These are phyloP conservation scores for Globisporangium heterothallicum DNA, from an alignment of 352 stramenopile genomes.

Conservation along the genomic window DNA sequence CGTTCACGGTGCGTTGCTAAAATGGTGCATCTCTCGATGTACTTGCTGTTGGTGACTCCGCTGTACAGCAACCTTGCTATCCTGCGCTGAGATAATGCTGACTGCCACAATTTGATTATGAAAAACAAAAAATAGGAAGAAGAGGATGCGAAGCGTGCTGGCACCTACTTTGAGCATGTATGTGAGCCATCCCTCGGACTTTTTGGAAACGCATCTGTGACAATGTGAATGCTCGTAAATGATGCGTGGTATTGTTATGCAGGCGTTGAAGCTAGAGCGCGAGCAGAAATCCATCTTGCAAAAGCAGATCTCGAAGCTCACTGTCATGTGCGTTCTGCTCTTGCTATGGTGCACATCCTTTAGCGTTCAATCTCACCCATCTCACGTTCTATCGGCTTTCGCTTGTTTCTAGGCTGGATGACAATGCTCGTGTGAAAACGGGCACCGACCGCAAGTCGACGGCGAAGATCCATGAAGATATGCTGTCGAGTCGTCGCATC, in stretches of 20 bases:
- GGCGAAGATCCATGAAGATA: constrained; percentile 68
- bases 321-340: constrained; percentile 37
- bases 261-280: constrained; percentile 75
- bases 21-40: not conserved
- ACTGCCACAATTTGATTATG: too few species aligned
- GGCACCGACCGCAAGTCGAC: constrained; percentile 36
- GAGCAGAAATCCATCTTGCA: constrained; percentile 68
- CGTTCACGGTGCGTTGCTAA: constrained; percentile 50
- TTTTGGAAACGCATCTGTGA: too few species aligned
- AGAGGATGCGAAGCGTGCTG: constrained; percentile 80
- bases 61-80: too few species aligned
- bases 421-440: constrained; percentile 24
- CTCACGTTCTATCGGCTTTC: not conserved
- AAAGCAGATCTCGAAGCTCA: constrained; percentile 77
- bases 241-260: not conserved
- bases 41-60: not conserved
- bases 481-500: constrained; percentile 77
- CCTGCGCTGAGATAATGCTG: too few species aligned
- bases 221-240: too few species aligned
- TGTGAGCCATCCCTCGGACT: constrained; percentile 1
- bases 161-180: constrained; percentile 83
- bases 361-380: not conserved
- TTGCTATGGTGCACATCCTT: not conserved
- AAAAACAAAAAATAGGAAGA: constrained; percentile 39
- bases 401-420: constrained; percentile 32